Evolutionary conservation across 2,329 filamentous ascomycete genomes (phyloP).

Genomic region (Cordyceps javanica): DNA sequence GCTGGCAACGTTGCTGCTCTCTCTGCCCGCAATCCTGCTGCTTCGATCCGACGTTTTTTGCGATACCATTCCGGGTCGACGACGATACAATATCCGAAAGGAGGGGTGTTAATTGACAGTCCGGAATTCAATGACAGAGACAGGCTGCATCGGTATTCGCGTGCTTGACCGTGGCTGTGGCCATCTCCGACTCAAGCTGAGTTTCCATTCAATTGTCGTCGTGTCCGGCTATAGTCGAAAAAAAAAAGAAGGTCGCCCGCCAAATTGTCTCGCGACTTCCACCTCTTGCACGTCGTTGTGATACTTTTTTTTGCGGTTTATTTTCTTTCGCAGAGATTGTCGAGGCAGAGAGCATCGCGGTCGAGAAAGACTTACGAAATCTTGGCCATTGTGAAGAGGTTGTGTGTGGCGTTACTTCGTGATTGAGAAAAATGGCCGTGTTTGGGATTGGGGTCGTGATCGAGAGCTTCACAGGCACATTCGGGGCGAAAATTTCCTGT

Average conservation of each 20-base stretch:
- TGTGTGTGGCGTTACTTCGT: conserved; percentile 37
- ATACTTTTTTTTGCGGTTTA: no score
- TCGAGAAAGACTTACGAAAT: conserved; percentile 46
- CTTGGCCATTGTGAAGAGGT: conserved; percentile 57
- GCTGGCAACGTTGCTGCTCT: conserved; percentile 3
- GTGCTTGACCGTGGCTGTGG: neutral
- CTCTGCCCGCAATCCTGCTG: conserved; percentile 6
- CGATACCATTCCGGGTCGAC: neutral
- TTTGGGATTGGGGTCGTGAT: conserved; percentile 30
- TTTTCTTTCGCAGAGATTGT: conserved; percentile 13
- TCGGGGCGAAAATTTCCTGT: conserved; percentile 31
- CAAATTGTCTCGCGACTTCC: neutral
- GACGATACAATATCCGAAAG: neutral
- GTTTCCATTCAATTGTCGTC: conserved; percentile 1
- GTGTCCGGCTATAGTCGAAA: neutral
- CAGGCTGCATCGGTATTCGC: neutral
- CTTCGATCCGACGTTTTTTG: neutral
- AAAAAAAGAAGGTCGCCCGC: neutral
- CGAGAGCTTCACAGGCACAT: conserved; percentile 23
- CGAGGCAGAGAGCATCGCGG: conserved; percentile 8
- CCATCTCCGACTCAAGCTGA: neutral
- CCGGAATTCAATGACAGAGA: neutral
- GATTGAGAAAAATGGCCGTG: conserved; percentile 26
- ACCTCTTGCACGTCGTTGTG: conserved; percentile 12
- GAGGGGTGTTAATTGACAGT: no score